phyloP scores from a whole-genome alignment of 805 yeast genomes.

The Teunomyces tritomae region DNA sequence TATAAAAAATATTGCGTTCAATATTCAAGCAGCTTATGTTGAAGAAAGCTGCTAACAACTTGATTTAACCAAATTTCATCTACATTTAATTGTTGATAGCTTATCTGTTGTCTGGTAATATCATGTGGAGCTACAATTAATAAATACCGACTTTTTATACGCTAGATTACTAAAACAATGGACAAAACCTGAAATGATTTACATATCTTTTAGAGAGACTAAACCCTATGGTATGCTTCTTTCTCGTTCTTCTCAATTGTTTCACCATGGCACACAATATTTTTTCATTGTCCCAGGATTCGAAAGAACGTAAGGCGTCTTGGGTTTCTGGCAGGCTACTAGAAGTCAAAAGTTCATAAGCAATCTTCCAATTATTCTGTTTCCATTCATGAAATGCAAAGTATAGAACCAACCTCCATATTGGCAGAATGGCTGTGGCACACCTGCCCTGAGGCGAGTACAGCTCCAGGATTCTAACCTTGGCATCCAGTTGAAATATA shows the following conservation, averaged over 20 bases:
- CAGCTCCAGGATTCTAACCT: constrained; percentile 11
- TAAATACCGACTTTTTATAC: too few species aligned
- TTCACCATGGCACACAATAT: constrained; percentile 60
- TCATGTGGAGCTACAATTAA: too few species aligned
- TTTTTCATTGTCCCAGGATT: constrained; percentile 34
- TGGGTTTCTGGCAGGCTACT: not conserved
- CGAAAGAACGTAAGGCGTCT: not conserved
- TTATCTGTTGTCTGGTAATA: too few species aligned
- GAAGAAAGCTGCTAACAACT: too few species aligned
- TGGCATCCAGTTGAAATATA: constrained; percentile 11
- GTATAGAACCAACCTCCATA: constrained; percentile 13
- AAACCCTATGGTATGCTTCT: constrained; percentile 18
- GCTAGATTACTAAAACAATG: too few species aligned
- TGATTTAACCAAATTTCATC: too few species aligned
- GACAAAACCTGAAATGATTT: too few species aligned
- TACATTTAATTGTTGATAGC: too few species aligned
- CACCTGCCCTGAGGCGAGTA: constrained; percentile 13
- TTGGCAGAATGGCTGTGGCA: constrained; percentile 10
- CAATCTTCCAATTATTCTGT: constrained; percentile 8
- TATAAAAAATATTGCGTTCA: too few species aligned
- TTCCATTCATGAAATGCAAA: constrained; percentile 10
- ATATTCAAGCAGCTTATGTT: too few species aligned
- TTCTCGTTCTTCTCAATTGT: constrained; percentile 43
- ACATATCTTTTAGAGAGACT: too few species aligned
- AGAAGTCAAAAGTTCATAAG: not conserved